Evolutionary conservation across 257 asterid genomes (phyloP), one percentile per base, ranked within the genome.

Genomic region (Euphrasia confusa): DNA sequence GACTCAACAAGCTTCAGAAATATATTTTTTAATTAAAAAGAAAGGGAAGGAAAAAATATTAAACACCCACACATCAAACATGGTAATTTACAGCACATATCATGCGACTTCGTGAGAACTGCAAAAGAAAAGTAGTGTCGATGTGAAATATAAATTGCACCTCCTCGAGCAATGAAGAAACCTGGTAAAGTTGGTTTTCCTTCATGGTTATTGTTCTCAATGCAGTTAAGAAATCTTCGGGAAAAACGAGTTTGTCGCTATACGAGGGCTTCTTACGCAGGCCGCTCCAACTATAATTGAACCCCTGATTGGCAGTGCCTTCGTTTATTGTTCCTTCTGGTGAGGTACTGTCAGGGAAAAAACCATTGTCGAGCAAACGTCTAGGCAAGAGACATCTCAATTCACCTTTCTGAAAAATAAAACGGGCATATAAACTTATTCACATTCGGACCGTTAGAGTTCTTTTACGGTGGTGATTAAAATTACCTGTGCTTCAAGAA

Each of bases 401-500:
- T 69, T 84, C 88, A 27, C 93, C 90, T 80, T 78, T 86, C 99
- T 92, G 92, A 67, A 77, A 11, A 72, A 67, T 8, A 37, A 37
- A 8, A 8, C 11, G 42, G 2, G 40, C 2, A 53, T 10, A 9
- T 9, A 32, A 18, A 32, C 37, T 56, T 17, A 54, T 32, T 54
- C 63, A 58, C 54, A 7, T 55, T 32, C 3, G 26, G 50, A 56
- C 11, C 42, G 70, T 77, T 60, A 70, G 50, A 56, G 42, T 37
- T 37, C 70, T 65, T 54, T 24, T 76, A 61, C 24, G 63, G 61
- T 63, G 10, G 33, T 56, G 42, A 70, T 65, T 74, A 57, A 65
- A 57, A 65, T 68, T 61, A 87, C 99, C 95, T 92, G 99, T 65
- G 80, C 95, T 81, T 86, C 91, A 64, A 92, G 95, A 69, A 92